Evolutionary conservation across 768 basidiomycete species (phyloP).

Genomic region (Lanmaoa rubissima): DNA sequence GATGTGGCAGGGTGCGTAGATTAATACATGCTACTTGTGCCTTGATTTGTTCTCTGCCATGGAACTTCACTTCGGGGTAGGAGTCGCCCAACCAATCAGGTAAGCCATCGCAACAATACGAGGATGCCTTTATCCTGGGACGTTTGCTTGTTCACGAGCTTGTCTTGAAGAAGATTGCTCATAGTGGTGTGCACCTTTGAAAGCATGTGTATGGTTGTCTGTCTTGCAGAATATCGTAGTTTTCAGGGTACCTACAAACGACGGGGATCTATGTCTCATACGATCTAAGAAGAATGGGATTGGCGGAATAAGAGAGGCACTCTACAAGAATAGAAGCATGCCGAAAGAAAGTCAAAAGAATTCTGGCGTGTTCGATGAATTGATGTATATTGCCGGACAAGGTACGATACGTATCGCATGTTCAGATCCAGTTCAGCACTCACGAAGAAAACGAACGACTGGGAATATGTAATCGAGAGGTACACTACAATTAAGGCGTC

Average conservation of each 20-base stretch:
- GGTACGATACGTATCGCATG: neutral
- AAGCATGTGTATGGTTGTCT: too few relatives aligned
- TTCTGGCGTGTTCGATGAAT: neutral
- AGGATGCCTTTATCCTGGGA: neutral
- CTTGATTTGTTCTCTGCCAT: neutral
- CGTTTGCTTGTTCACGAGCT: neutral
- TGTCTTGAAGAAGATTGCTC: neutral
- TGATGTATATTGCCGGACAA: neutral
- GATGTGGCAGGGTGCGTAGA: neutral
- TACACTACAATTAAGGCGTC: conserved; percentile 9
- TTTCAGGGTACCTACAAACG: neutral
- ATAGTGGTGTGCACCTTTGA: neutral
- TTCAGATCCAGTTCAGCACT: neutral
- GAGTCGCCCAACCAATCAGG: neutral
- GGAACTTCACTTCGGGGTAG: neutral
- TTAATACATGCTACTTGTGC: neutral
- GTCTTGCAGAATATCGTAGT: neutral
- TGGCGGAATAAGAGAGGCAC: neutral
- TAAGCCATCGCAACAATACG: neutral
- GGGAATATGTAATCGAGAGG: neutral
- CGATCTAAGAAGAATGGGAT: neutral
- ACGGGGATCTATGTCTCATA: neutral
- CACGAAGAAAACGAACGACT: neutral
- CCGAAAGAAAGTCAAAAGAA: neutral
- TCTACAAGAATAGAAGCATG: neutral